phyloP scores from a whole-genome alignment of 495 filamentous ascomycete species.

The Penicillium paradoxum region DNA sequence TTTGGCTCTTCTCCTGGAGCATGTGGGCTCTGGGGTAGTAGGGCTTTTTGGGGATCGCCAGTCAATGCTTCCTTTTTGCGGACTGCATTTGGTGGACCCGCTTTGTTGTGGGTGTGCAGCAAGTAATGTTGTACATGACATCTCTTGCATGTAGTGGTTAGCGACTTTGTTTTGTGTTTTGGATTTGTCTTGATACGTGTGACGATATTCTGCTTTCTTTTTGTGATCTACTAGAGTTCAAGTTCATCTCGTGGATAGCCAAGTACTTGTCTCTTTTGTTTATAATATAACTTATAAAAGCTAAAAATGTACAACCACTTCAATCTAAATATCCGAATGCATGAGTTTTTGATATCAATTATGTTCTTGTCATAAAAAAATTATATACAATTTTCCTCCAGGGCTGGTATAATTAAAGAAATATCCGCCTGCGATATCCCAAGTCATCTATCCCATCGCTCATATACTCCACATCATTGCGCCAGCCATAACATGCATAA shows the following conservation, averaged over 20 bases:
- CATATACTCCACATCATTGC: background rate
- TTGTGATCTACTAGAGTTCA: background rate
- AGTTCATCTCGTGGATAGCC: background rate
- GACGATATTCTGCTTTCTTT: slow-evolving; percentile 3
- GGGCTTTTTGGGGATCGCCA: too few species aligned
- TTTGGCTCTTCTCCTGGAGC: too few species aligned
- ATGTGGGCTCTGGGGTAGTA: too few species aligned
- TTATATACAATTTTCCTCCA: too few species aligned
- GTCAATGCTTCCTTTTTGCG: too few species aligned
- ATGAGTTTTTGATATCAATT: background rate
- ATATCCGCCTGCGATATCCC: too few species aligned
- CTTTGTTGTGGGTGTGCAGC: background rate
- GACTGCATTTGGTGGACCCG: background rate
- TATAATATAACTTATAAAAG: background rate
- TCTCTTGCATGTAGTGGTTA: slow-evolving; percentile 5
- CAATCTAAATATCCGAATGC: background rate
- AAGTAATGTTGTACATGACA: background rate
- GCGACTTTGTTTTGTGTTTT: background rate
- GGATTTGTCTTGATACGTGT: background rate
- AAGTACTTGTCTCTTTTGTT: background rate
- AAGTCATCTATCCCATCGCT: background rate
- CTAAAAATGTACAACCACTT: background rate
- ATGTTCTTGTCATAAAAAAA: background rate
- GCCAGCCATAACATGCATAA: background rate
- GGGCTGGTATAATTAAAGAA: too few species aligned